Evolutionary conservation across 768 basidiomycete species (phyloP).

Genomic region (Mycena alexandri): DNA sequence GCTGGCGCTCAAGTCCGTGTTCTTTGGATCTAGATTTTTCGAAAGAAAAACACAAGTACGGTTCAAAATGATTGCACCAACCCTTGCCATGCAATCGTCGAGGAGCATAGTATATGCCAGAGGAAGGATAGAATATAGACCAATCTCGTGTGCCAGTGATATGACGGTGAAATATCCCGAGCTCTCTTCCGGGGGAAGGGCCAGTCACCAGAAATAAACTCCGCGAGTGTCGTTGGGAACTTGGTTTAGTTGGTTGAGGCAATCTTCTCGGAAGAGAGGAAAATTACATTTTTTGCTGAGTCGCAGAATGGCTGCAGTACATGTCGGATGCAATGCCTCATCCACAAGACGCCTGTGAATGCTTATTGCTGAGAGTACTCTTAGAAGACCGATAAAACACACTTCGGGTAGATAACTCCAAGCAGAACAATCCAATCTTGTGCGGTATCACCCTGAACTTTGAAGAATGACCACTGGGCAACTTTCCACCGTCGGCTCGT

Average conservation of each 20-base stretch:
- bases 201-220: not conserved
- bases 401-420: conserved; percentile 45
- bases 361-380: not conserved
- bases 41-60: not conserved
- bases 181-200: not conserved
- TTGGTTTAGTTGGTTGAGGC: not conserved
- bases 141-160: conserved; percentile 12
- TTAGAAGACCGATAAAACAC: not conserved
- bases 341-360: not conserved
- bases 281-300: conserved; percentile 1
- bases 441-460: conserved; percentile 44
- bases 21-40: not conserved
- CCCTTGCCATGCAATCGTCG: not conserved
- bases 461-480: conserved; percentile 51
- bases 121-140: conserved; percentile 23
- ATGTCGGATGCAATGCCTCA: not conserved
- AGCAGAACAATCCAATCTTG: conserved; percentile 52
- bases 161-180: not conserved
- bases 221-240: not conserved
- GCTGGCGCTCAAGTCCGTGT: not conserved
- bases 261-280: conserved; percentile 22
- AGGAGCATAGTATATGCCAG: not conserved
- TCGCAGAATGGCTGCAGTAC: not conserved
- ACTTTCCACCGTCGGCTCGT: conserved; percentile 45
- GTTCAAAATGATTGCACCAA: not conserved